A percentile compares a stretch with the other conserved stretches of the same genome.
Evolutionary conservation across 1,139 yeast genomes (phyloP).

Genomic region (Kluyveromyces marxianus): DNA sequence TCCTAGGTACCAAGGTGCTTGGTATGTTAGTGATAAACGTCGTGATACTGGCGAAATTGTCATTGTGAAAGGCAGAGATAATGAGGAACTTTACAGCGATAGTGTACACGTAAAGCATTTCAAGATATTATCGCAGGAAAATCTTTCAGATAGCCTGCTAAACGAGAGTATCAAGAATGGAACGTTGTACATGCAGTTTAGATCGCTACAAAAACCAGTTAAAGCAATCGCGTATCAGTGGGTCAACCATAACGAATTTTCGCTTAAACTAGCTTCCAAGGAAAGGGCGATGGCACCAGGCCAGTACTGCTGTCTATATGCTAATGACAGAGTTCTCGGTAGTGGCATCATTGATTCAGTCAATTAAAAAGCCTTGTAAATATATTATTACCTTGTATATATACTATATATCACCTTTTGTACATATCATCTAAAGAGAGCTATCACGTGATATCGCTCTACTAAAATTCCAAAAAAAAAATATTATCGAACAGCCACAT

Average conservation of each 20-base stretch:
- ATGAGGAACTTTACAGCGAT: constrained; percentile 47
- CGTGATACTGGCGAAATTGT: constrained; percentile 59
- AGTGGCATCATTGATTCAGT: constrained; percentile 49
- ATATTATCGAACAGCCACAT: too few relatives aligned
- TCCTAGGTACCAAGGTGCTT: constrained; percentile 64
- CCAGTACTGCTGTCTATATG: constrained; percentile 71
- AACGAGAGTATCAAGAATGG: constrained; percentile 16
- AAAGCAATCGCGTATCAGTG: constrained; percentile 17
- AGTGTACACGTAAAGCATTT: constrained; percentile 35
- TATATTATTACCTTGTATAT: background rate
- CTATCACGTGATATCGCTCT: background rate
- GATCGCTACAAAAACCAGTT: constrained; percentile 62
- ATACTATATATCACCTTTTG: too few relatives aligned
- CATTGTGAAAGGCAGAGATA: constrained; percentile 68
- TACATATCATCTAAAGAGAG: too few relatives aligned
- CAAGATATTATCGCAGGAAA: constrained; percentile 9
- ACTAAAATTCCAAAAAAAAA: background rate
- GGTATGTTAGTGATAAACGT: constrained; percentile 79
- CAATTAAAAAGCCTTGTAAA: too few relatives aligned
- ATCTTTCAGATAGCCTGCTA: constrained; percentile 7
- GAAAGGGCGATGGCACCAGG: constrained; percentile 86
- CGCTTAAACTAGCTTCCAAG: constrained; percentile 35
- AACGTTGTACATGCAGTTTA: constrained; percentile 46
- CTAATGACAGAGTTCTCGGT: constrained; percentile 63
- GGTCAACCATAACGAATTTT: constrained; percentile 10